A percentile compares a stretch with the other conserved stretches of the same genome.
Evolutionary conservation across 495 filamentous ascomycete genomes (phyloP).

Genomic region (Bacidia gigantensis): DNA sequence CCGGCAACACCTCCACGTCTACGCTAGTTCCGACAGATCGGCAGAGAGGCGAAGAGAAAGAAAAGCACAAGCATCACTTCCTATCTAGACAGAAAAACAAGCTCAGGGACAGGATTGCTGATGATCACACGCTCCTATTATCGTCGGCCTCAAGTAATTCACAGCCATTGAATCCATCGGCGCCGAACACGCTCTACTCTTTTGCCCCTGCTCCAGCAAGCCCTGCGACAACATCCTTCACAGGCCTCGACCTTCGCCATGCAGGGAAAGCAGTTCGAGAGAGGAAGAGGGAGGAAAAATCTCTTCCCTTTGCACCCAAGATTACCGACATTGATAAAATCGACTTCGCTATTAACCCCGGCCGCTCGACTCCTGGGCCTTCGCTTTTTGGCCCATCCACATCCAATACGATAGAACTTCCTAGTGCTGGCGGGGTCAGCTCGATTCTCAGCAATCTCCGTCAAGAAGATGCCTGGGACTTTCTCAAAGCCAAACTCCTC

Average conservation of each 20-base stretch:
- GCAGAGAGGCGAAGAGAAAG: constrained; percentile 28
- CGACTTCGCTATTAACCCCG: constrained; percentile 21
- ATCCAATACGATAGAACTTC: constrained; percentile 7
- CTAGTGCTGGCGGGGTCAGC: constrained; percentile 24
- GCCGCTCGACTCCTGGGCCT: constrained; percentile 16
- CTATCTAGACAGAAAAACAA: constrained; percentile 86
- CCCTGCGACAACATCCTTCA: constrained; percentile 53
- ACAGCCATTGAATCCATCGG: constrained; percentile 67
- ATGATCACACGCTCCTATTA: constrained; percentile 64
- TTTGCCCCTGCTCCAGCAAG: constrained; percentile 61
- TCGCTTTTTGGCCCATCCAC: constrained; percentile 25
- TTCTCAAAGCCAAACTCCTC: constrained; percentile 78
- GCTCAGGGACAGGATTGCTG: constrained; percentile 56
- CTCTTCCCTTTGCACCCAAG: constrained; percentile 22
- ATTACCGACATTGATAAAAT: constrained; percentile 30
- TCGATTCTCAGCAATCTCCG: constrained; percentile 72
- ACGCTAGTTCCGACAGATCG: constrained; percentile 48
- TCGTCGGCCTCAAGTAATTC: constrained; percentile 89
- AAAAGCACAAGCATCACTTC: constrained; percentile 69
- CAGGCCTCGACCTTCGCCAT: constrained; percentile 73
- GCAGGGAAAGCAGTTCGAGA: constrained; percentile 74
- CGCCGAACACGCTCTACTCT: constrained; percentile 73
- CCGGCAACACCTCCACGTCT: constrained; percentile 63
- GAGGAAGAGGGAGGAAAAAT: constrained; percentile 79
- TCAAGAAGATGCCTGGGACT: constrained; percentile 88